These are phyloP conservation scores for Colletotrichum godetiae DNA, from an alignment of 2,329 filamentous ascomycete genomes.

Conservation along the genomic window DNA sequence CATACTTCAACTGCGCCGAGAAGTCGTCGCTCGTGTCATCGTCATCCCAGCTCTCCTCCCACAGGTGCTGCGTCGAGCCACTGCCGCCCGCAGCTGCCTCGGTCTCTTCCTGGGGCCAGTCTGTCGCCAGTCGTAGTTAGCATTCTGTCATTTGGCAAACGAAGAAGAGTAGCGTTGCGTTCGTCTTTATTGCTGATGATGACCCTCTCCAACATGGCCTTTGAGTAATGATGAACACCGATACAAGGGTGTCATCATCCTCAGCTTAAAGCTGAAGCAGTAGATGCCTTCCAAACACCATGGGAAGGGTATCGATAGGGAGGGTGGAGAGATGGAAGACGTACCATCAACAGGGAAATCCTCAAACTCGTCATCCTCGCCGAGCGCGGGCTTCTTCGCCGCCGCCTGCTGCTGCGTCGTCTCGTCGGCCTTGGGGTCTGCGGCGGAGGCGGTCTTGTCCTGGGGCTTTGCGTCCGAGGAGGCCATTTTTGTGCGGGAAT, in stretches of 20 bases:
- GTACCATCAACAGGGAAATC: conserved; percentile 97
- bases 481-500: conserved; percentile 37
- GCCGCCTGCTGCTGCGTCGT: conserved; percentile 70
- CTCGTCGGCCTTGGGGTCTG: conserved; percentile 56
- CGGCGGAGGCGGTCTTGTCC: conserved; percentile 43
- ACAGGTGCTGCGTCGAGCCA: conserved; percentile 81
- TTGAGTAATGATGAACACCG: background rate
- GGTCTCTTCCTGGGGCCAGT: conserved; percentile 93
- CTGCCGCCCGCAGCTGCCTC: conserved; percentile 76
- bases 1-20: conserved; percentile 90
- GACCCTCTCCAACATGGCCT: background rate
- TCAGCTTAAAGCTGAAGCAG: no score
- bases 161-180: background rate
- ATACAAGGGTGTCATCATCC: background rate
- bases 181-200: background rate
- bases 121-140: conserved; percentile 55
- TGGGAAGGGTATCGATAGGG: background rate
- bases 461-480: conserved; percentile 45
- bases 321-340: conserved; percentile 37
- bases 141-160: background rate
- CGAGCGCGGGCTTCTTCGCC: conserved; percentile 67
- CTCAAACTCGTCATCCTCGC: conserved; percentile 99
- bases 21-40: conserved; percentile 98
- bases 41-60: conserved; percentile 99
- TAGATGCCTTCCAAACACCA: background rate